A percentile compares a stretch with the other conserved stretches of the same genome.
Conservation (phyloP, 1,284 basidiomycete species). For the Ustilago cynodontis region DNA sequence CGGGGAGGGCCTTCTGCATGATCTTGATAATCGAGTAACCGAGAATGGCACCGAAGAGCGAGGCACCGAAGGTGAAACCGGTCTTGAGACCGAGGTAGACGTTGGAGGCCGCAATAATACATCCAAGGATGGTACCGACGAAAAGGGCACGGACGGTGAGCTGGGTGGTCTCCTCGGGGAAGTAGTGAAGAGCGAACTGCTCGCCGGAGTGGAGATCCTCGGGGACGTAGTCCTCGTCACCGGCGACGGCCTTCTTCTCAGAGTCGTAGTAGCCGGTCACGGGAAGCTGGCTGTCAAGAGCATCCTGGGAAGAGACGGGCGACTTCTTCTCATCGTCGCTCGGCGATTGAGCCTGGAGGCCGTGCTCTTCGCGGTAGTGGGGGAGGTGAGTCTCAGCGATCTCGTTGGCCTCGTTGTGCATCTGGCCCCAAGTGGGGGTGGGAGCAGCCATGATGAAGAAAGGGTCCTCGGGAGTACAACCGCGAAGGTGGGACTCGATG, state of each 20-base stretch:
- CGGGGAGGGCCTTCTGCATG: constrained; percentile 74
- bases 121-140: constrained; percentile 77
- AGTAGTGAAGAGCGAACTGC: constrained; percentile 51
- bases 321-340: constrained; percentile 50
- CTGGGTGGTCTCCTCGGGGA: constrained; percentile 47
- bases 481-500: constrained; percentile 2
- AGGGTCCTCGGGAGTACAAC: constrained; percentile 8
- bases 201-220: constrained; percentile 45
- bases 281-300: constrained; percentile 29
- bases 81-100: constrained; percentile 80
- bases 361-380: constrained; percentile 43
- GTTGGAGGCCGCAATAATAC: constrained; percentile 76
- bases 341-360: constrained; percentile 20
- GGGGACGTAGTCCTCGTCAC: constrained; percentile 41
- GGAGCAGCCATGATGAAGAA: constrained; percentile 37
- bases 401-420: constrained; percentile 54
- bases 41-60: constrained; percentile 77
- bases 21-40: constrained; percentile 78
- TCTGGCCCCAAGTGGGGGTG: constrained; percentile 45
- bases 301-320: constrained; percentile 42
- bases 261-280: constrained; percentile 48
- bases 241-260: constrained; percentile 43
- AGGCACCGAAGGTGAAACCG: constrained; percentile 76
- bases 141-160: constrained; percentile 73
- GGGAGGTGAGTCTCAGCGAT: constrained; percentile 44